Evolutionary conservation across 2,329 filamentous ascomycete species (phyloP).

Genomic region (Ilyonectria mors-panacis): DNA sequence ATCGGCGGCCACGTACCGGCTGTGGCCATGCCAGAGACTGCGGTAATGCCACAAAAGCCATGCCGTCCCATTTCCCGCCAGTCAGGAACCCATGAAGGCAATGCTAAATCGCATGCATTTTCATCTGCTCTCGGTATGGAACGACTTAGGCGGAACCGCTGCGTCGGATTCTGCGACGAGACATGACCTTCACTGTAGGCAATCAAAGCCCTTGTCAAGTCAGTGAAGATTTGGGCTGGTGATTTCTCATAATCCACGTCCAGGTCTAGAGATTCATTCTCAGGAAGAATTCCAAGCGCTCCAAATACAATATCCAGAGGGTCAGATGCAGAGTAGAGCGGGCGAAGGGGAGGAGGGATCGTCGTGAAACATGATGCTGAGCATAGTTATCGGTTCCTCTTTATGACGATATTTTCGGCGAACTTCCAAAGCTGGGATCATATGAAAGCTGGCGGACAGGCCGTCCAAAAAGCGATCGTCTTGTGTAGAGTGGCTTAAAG

Average conservation of each 20-base stretch:
- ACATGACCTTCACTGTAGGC: not conserved
- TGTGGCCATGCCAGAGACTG: not conserved
- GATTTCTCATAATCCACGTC: conserved; percentile 26
- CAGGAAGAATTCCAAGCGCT: conserved; percentile 30
- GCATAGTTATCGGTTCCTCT: not conserved
- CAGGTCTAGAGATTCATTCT: not conserved
- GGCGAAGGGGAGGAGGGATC: conserved; percentile 17
- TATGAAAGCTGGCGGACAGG: conserved; percentile 13
- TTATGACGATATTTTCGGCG: conserved; percentile 15
- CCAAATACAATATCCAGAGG: conserved; percentile 40
- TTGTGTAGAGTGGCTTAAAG: not conserved
- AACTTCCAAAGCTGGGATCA: conserved; percentile 9
- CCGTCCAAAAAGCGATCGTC: not conserved
- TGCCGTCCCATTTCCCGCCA: conserved; percentile 23
- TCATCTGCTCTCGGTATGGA: conserved; percentile 17
- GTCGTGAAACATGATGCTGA: conserved; percentile 20
- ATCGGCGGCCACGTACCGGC: not conserved
- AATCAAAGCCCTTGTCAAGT: conserved; percentile 28
- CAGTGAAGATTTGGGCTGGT: conserved; percentile 19
- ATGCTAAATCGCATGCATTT: not conserved
- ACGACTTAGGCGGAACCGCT: conserved; percentile 24
- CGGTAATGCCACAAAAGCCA: not conserved
- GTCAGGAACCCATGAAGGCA: conserved; percentile 38
- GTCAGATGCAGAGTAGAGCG: conserved; percentile 36
- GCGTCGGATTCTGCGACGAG: not conserved